A percentile compares a stretch with the other conserved stretches of the same genome.
Conservation (phyloP, 148 eudicot species). For the Chenopodium formosanum region DNA sequence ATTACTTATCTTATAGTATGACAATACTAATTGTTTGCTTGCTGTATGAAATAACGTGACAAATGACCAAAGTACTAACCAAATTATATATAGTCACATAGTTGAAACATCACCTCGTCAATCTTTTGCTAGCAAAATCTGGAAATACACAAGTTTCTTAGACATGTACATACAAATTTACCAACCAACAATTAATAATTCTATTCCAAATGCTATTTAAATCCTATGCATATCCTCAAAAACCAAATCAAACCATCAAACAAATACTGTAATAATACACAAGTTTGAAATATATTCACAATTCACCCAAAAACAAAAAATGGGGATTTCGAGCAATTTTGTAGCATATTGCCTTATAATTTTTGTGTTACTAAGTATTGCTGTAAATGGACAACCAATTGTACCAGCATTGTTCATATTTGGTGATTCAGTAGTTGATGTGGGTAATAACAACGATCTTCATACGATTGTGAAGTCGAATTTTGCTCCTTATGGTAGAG, state of each 20-base stretch:
- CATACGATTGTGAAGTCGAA: constrained; percentile 69
- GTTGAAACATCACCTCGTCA: constrained; percentile 29
- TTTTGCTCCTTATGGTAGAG: constrained; percentile 92
- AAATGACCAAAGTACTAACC: neutral
- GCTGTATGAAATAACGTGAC: neutral
- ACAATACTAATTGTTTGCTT: neutral
- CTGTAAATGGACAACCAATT: constrained; percentile 56
- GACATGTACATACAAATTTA: neutral
- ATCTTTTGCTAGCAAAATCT: neutral
- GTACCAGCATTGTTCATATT: constrained; percentile 86
- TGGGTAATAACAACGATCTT: constrained; percentile 77
- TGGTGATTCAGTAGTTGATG: constrained; percentile 87
- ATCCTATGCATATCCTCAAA: neutral
- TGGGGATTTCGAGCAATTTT: neutral
- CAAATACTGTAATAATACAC: too few species aligned
- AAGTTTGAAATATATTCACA: neutral
- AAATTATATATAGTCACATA: constrained; percentile 5
- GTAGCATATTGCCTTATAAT: neutral
- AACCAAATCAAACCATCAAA: constrained; percentile 8
- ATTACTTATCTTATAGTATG: neutral
- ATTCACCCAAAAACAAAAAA: neutral
- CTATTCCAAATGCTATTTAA: constrained; percentile 14
- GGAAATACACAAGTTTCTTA: constrained; percentile 13
- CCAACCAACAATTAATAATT: neutral
- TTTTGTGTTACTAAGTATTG: neutral